Percentiles rank a stretch among this genome's conserved stretches.
phyloP scores from a whole-genome alignment of 805 yeast genomes.

The Torulaspora gathmanii region DNA sequence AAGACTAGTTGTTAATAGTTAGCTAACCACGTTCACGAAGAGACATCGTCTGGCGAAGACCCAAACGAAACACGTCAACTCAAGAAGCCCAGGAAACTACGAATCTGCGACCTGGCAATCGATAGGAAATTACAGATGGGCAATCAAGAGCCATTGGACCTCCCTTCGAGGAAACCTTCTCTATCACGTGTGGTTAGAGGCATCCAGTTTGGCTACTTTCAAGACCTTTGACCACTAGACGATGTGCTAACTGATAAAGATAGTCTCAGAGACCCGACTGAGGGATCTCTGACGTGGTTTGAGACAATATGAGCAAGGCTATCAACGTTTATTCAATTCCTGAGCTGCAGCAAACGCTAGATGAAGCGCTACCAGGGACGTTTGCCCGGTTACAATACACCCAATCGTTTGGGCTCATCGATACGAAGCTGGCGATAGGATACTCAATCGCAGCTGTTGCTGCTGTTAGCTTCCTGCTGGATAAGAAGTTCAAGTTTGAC shows the following conservation, averaged over 20 bases:
- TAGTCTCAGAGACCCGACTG: neutral
- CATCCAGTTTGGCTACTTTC: neutral
- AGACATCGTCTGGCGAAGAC: neutral
- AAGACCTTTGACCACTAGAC: neutral
- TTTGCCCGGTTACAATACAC: conserved; percentile 25
- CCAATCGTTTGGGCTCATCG: conserved; percentile 31
- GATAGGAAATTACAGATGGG: neutral
- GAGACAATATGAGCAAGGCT: conserved; percentile 27
- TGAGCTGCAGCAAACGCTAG: conserved; percentile 30
- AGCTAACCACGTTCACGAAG: conserved; percentile 4
- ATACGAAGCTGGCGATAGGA: conserved; percentile 49
- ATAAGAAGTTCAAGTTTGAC: conserved; percentile 44
- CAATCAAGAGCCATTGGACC: neutral
- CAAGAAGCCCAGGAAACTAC: neutral
- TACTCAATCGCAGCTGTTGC: conserved; percentile 47
- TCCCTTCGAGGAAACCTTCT: neutral
- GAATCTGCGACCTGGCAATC: neutral
- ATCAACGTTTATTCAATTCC: conserved; percentile 34
- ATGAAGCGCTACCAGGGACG: conserved; percentile 28
- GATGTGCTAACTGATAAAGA: neutral
- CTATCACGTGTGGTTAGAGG: neutral
- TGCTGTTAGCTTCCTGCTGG: conserved; percentile 45
- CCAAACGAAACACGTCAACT: neutral
- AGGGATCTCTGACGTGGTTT: neutral
- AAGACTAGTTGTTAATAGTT: neutral